Evolutionary conservation across 2,329 filamentous ascomycete genomes (phyloP).

Genomic region (Xylaria hypoxylon): DNA sequence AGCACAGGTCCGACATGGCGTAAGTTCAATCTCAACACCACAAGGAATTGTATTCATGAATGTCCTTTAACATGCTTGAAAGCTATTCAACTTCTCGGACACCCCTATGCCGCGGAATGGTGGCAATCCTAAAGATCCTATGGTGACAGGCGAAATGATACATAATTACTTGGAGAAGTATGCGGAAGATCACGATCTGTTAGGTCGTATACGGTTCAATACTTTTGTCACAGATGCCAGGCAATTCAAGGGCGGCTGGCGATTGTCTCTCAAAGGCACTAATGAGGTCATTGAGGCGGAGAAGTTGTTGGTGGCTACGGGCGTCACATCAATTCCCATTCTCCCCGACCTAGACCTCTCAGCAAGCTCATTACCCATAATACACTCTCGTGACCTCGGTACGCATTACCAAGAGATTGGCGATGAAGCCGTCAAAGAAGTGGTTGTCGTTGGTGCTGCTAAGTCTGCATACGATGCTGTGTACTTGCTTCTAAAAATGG

Average conservation of each 20-base stretch:
- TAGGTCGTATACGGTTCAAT: slow-evolving; percentile 45
- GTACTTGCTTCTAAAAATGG: slow-evolving; percentile 44
- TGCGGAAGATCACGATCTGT: slow-evolving; percentile 45
- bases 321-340: slow-evolving; percentile 48
- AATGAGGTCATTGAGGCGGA: slow-evolving; percentile 39
- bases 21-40: slow-evolving; percentile 27
- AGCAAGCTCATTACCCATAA: slow-evolving; percentile 38
- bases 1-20: slow-evolving; percentile 44
- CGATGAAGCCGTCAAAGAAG: slow-evolving; percentile 33
- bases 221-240: slow-evolving; percentile 42
- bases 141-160: slow-evolving; percentile 47
- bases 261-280: slow-evolving; percentile 35
- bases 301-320: slow-evolving; percentile 51
- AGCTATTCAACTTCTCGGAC: slow-evolving; percentile 46
- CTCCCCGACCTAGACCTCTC: slow-evolving; percentile 41
- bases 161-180: slow-evolving; percentile 46
- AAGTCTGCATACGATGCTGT: slow-evolving; percentile 48
- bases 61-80: slow-evolving; percentile 23
- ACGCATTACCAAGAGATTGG: slow-evolving; percentile 34
- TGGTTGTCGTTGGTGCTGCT: slow-evolving; percentile 45
- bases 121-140: slow-evolving; percentile 40
- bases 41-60: background rate
- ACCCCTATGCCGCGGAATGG: slow-evolving; percentile 43
- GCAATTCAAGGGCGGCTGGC: slow-evolving; percentile 37
- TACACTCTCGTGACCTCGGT: slow-evolving; percentile 44